Percentiles rank a stretch among this genome's conserved stretches.
These are phyloP conservation scores for Meira miltonrushii DNA, from an alignment of 1,284 basidiomycete genomes.

Conservation along the genomic window DNA sequence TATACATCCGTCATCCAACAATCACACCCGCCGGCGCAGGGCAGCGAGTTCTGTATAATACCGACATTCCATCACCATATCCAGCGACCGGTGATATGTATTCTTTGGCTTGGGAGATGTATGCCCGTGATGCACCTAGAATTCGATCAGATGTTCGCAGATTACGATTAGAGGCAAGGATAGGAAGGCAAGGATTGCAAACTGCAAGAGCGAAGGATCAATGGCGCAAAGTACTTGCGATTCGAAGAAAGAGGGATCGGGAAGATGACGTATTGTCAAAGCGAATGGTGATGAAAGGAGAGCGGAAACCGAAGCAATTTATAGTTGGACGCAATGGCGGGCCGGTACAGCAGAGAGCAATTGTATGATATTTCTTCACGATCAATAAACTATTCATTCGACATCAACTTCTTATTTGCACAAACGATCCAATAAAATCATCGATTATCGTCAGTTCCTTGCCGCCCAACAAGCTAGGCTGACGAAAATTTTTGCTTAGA, in stretches of 20 bases:
- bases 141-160: conserved; percentile 41
- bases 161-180: conserved; percentile 32
- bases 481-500: no score
- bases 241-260: conserved; percentile 1
- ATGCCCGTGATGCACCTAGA: conserved; percentile 45
- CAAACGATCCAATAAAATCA: no score
- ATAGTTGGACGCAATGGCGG: no score
- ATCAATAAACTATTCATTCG: no score
- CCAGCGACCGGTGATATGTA: conserved; percentile 45
- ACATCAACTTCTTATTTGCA: no score
- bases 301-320: not conserved
- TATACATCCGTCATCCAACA: conserved; percentile 93
- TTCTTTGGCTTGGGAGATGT: conserved; percentile 49
- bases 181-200: conserved; percentile 35
- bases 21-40: conserved; percentile 54
- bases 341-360: no score
- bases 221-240: conserved; percentile 7
- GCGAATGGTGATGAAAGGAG: not conserved
- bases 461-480: no score
- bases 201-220: conserved; percentile 34
- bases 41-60: conserved; percentile 20
- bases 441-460: no score
- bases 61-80: conserved; percentile 48
- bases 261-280: not conserved
- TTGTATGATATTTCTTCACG: no score